Base-by-base conservation (phyloP, 345 rosid genomes). In the Eucalyptus victrix region DNA sequence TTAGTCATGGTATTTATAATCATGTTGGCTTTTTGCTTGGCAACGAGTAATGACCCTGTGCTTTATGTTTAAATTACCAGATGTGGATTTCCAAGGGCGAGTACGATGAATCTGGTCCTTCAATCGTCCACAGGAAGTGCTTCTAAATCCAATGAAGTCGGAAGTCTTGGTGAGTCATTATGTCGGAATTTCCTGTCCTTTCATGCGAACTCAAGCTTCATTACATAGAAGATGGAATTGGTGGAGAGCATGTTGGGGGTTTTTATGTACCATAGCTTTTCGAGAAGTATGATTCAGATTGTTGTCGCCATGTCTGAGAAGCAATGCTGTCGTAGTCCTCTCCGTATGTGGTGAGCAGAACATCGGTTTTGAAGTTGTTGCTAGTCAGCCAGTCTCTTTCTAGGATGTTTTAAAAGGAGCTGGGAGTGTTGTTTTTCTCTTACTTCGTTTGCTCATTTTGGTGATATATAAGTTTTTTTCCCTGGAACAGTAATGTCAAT, bases 81-180 rank as follows among this genome's bases (percentile, higher is more conserved):
- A 94, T 94, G 96, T 94, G 96, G 96, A 94, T 94, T 83, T 93
- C 96, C 89, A 94, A 94, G 94, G 95, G 94, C 11, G 96, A 94
- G 91, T 94, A 94, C 8, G 96, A 94, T 7, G 96, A 94, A 91
- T 93, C 95, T 7, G 96, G 96, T 90, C 96, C 96, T 88, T 94
- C 96, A 49, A 94, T 94, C 54, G 96, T 94, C 93, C 96, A 94
- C 95, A 93, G 96, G 94, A 94, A 94, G 93, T 94, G 95, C 93
- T 94, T 94, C 93, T 94, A 93, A 93, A 89, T 50, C 88, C 88
- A 76, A 18, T 15, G 81, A 90, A 86, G 87, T 88, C 86, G 85
- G 86, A 86, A 89, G 93, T 40, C 83, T 54, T 89, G 95, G 93
- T 94, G 94, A 93, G 95, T 92, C 89, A 32, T 93, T 49, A 76